Evolutionary conservation across 495 filamentous ascomycete genomes (phyloP), one percentile per base, ranked within the genome.

Genomic region (Penicillium waksmanii): DNA sequence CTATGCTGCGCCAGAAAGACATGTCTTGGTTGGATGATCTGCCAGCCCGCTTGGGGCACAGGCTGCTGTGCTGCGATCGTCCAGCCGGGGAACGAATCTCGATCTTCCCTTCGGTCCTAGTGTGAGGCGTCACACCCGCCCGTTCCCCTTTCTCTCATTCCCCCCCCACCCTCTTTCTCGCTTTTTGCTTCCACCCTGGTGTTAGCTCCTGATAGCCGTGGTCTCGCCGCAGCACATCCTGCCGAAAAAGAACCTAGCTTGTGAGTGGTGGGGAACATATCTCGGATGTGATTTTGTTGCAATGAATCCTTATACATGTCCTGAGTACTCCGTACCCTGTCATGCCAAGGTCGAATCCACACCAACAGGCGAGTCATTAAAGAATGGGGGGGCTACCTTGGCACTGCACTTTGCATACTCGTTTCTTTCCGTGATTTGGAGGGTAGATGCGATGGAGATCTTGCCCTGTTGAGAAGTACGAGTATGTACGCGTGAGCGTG

Each of bases 61-160:
- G 21, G 33, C 51, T 50, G 57, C 55, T 55, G 62, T 65, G 52
- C 43, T 51, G 44, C 35, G 38, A 52, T 35, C 38, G 54, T 18
- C 34, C 56, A 53, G 35, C 46, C 21, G 51, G 51, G 51, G 46
- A 59, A 35, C 23, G 33, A 53, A 40, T 57, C 57, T 64, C 44
- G 54, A 64, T 50, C 21, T 64, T 54, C 56, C 43, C 49, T 31
- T 48, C 21, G 35, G 57, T 48, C n/a, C n/a, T 40, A 59, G 40
- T 50, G 23, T 25, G 35, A 35, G 55, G 35, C 55, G 46, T 57
- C 57, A 54, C 51, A 42, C 13, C 42, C 25, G 38, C 35, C 18
- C 48, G 12, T n/a, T 43, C 17, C 33, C 31, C 18, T 18, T 51
- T 11, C 23, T 23, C 23, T 23, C 23, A 23, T 23, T 23, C 10